Conservation (phyloP, 306 rosid genomes). For the Erythrophleum fordii region DNA sequence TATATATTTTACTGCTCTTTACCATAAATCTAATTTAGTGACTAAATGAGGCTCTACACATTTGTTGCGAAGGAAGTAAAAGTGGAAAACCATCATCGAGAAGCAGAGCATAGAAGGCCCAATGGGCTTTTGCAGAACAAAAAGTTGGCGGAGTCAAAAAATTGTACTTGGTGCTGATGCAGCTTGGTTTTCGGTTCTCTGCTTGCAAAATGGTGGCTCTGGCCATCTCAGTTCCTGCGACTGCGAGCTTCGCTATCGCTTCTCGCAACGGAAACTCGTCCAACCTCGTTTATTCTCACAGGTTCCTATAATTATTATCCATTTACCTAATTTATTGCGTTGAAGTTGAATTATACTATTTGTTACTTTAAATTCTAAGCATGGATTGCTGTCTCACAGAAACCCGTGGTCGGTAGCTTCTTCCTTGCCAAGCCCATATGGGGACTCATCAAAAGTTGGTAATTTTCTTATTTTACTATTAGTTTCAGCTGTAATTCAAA, state of each 20-base stretch:
- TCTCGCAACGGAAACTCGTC: conserved; percentile 53
- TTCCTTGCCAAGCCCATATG: conserved; percentile 61
- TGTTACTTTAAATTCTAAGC: background rate
- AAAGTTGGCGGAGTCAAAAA: background rate
- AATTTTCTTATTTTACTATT: conserved; percentile 24
- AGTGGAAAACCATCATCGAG: too few relatives aligned
- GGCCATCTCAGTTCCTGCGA: conserved; percentile 57
- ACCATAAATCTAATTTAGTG: too few relatives aligned
- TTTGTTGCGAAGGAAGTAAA: too few relatives aligned
- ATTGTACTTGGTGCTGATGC: background rate
- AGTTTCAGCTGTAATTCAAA: conserved; percentile 1
- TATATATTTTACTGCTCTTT: too few relatives aligned
- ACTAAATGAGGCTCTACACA: too few relatives aligned
- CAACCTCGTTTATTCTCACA: conserved; percentile 40
- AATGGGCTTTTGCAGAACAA: conserved; percentile 27
- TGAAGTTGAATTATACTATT: background rate
- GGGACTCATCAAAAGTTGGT: conserved; percentile 55
- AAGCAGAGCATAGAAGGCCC: background rate
- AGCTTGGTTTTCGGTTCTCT: background rate
- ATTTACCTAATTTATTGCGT: background rate
- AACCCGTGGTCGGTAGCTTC: conserved; percentile 53
- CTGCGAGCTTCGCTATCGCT: conserved; percentile 63
- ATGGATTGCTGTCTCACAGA: conserved; percentile 44
- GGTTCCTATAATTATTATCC: conserved; percentile 44
- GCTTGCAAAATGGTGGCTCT: conserved; percentile 59